Conservation (phyloP, 225 moss, liverwort and hornwort species). For the Sphagnum tenellum region DNA sequence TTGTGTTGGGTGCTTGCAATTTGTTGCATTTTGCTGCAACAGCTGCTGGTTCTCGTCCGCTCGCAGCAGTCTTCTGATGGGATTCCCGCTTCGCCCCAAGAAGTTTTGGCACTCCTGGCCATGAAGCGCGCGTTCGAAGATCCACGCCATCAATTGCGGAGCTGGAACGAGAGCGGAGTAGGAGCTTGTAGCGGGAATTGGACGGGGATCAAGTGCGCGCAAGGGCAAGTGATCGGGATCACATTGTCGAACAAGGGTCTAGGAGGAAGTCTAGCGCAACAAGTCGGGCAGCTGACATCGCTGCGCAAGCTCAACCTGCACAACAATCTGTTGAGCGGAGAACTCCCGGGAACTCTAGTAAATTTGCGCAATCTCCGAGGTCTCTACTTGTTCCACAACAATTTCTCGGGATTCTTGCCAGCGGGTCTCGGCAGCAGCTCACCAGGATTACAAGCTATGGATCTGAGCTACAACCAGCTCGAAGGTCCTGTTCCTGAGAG, state of each 20-base stretch:
- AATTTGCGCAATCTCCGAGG: slow-evolving; percentile 22
- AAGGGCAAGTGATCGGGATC: slow-evolving; percentile 32
- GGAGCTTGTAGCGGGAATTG: slow-evolving; percentile 38
- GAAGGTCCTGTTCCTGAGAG: slow-evolving; percentile 38
- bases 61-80: slow-evolving; percentile 13
- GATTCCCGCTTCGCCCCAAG: slow-evolving; percentile 34
- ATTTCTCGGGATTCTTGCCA: slow-evolving; percentile 45
- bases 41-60: too few species aligned
- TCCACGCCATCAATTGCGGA: slow-evolving; percentile 20
- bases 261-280: slow-evolving; percentile 22
- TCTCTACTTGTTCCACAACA: slow-evolving; percentile 50
- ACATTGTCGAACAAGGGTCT: slow-evolving; percentile 30
- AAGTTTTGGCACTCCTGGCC: slow-evolving; percentile 27
- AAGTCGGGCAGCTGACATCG: slow-evolving; percentile 28
- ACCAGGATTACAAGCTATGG: slow-evolving; percentile 44
- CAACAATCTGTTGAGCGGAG: slow-evolving; percentile 30
- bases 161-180: slow-evolving; percentile 52
- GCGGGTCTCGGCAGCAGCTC: slow-evolving; percentile 34
- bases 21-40: too few species aligned
- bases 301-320: slow-evolving; percentile 44
- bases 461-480: slow-evolving; percentile 42
- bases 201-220: slow-evolving; percentile 44
- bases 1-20: too few species aligned
- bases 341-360: slow-evolving; percentile 20
- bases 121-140: slow-evolving; percentile 25